A percentile compares a stretch with the other conserved stretches of the same genome.
Evolutionary conservation across 2,329 filamentous ascomycete species (phyloP).

Genomic region (Xylaria sp.): DNA sequence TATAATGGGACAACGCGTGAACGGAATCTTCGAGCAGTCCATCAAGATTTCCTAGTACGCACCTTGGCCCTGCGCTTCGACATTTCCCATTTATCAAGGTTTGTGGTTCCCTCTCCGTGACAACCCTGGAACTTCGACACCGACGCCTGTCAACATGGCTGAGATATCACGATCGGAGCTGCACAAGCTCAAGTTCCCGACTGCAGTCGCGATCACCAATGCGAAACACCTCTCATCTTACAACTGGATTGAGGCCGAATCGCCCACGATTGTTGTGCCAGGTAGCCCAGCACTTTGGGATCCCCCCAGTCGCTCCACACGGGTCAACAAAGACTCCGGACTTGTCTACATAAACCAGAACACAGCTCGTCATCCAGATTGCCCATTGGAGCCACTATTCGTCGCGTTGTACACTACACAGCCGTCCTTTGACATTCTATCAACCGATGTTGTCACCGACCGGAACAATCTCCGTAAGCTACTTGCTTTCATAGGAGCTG

Average conservation of each 20-base stretch:
- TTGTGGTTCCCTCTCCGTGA: neutral
- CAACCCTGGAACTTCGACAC: neutral
- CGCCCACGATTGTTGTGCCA: constrained; percentile 52
- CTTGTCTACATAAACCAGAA: constrained; percentile 52
- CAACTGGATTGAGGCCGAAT: constrained; percentile 52
- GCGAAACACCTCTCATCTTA: constrained; percentile 53
- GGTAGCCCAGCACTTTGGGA: constrained; percentile 49
- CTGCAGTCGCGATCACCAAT: constrained; percentile 41
- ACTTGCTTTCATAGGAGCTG: constrained; percentile 48
- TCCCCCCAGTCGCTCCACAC: constrained; percentile 33
- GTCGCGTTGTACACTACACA: constrained; percentile 47
- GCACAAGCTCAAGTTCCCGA: neutral
- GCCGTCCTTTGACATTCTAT: constrained; percentile 47
- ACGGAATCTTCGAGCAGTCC: too few relatives aligned
- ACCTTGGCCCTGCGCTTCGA: too few relatives aligned
- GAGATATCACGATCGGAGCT: neutral
- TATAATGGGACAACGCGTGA: too few relatives aligned
- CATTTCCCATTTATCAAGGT: neutral
- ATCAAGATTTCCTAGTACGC: too few relatives aligned
- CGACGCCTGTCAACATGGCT: neutral
- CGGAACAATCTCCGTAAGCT: constrained; percentile 57
- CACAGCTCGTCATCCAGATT: constrained; percentile 49
- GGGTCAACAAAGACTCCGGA: constrained; percentile 47
- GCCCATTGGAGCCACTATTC: constrained; percentile 54
- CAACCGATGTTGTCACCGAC: constrained; percentile 51